Percentiles rank a stretch among this genome's conserved stretches.
These are phyloP conservation scores for Blastocystis sp. DNA, from an alignment of 352 stramenopile species.

Conservation along the genomic window DNA sequence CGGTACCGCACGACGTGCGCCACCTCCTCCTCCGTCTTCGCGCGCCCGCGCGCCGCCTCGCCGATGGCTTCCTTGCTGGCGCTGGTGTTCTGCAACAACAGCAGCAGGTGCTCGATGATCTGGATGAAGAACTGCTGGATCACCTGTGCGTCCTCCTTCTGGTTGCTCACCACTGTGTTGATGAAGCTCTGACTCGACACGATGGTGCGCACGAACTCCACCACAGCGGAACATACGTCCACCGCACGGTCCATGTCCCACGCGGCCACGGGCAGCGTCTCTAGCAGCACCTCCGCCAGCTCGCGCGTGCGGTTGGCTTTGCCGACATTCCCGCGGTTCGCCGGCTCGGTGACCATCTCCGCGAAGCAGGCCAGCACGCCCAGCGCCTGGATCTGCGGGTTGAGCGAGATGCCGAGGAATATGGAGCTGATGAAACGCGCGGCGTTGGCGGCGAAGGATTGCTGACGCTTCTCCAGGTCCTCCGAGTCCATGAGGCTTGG, in stretches of 20 bases:
- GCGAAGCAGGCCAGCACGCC: conserved; percentile 43
- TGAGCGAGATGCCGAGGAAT: conserved; percentile 16
- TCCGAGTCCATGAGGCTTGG: not conserved
- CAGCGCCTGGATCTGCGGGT: conserved; percentile 49
- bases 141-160: not conserved
- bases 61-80: conserved; percentile 22
- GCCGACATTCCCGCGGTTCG: not conserved
- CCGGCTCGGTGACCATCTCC: conserved; percentile 3
- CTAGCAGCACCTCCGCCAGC: conserved; percentile 15
- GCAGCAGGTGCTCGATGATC: conserved; percentile 58
- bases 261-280: conserved; percentile 7
- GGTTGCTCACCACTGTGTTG: not conserved
- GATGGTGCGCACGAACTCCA: conserved; percentile 42
- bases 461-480: not conserved
- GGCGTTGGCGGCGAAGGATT: not conserved
- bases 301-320: not conserved
- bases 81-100: conserved; percentile 32
- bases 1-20: not conserved
- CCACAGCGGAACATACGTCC: not conserved
- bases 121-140: conserved; percentile 67
- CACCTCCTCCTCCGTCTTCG: conserved; percentile 18
- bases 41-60: conserved; percentile 12
- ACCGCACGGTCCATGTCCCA: not conserved
- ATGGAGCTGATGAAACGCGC: conserved; percentile 34
- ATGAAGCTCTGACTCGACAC: conserved; percentile 28